phyloP scores from a whole-genome alignment of 148 eudicot species.

The Rhododendron ovatum region DNA sequence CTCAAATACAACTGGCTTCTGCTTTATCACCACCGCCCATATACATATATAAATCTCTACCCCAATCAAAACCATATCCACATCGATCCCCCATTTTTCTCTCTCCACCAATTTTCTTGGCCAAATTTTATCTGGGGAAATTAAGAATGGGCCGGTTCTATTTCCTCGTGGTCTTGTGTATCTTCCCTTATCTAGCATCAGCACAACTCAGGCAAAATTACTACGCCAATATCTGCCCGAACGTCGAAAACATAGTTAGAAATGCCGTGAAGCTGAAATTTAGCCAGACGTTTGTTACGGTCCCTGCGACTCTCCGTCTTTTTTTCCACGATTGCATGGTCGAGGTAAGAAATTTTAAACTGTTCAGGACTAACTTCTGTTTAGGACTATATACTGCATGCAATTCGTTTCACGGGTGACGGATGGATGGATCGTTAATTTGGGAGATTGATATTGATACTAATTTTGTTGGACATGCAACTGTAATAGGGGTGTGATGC shows the following conservation, averaged over 20 bases:
- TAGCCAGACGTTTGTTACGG: conserved; percentile 62
- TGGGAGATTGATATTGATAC: neutral
- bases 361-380: neutral
- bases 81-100: neutral
- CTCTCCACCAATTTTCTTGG: neutral
- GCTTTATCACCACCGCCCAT: neutral
- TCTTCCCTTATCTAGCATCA: conserved; percentile 22
- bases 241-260: conserved; percentile 60
- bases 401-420: too few species aligned
- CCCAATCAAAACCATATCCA: neutral
- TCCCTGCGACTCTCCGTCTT: conserved; percentile 76
- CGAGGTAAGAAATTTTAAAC: conserved; percentile 28
- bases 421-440: neutral
- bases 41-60: neutral
- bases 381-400: neutral
- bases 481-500: conserved; percentile 71
- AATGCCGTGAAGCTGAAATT: conserved; percentile 48
- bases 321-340: conserved; percentile 85
- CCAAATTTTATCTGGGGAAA: neutral
- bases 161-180: conserved; percentile 22
- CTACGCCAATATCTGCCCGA: conserved; percentile 64
- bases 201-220: conserved; percentile 48
- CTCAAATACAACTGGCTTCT: conserved; percentile 9
- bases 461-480: neutral
- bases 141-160: conserved; percentile 20